Evolutionary conservation across 176 grass and related monocot species (phyloP).

Genomic region (Echinochloa phyllopogon): DNA sequence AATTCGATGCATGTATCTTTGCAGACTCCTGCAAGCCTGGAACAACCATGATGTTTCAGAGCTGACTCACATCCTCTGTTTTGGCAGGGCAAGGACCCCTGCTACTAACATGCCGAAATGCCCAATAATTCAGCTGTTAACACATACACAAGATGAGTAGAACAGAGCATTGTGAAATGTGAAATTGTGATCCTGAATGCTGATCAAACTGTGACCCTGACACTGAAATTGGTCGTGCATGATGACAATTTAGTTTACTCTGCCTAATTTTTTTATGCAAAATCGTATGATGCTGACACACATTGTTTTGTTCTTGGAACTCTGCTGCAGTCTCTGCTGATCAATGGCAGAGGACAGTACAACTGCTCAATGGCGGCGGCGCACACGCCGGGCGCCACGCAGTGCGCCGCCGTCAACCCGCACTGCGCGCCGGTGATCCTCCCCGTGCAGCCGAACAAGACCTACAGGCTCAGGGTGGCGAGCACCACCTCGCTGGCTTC

Average conservation of each 20-base stretch:
- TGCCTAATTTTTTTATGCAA: neutral
- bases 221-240: neutral
- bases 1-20: neutral
- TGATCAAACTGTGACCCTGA: neutral
- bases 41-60: conserved; percentile 16
- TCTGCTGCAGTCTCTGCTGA: conserved; percentile 73
- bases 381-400: conserved; percentile 34
- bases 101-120: neutral
- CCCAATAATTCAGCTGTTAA: neutral
- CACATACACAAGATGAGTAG: neutral
- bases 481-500: conserved; percentile 89
- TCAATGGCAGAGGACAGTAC: conserved; percentile 83
- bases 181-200: neutral
- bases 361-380: conserved; percentile 74
- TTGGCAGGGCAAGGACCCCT: neutral
- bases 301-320: neutral
- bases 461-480: conserved; percentile 76
- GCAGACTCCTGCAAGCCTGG: neutral
- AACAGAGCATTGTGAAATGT: neutral
- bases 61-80: neutral
- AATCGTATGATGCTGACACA: neutral
- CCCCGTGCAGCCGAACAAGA: conserved; percentile 63
- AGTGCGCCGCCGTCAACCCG: conserved; percentile 49
- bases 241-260: neutral
- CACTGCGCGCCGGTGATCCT: conserved; percentile 68